phyloP scores from a whole-genome alignment of 805 yeast genomes.

The Pichia nakasei region DNA sequence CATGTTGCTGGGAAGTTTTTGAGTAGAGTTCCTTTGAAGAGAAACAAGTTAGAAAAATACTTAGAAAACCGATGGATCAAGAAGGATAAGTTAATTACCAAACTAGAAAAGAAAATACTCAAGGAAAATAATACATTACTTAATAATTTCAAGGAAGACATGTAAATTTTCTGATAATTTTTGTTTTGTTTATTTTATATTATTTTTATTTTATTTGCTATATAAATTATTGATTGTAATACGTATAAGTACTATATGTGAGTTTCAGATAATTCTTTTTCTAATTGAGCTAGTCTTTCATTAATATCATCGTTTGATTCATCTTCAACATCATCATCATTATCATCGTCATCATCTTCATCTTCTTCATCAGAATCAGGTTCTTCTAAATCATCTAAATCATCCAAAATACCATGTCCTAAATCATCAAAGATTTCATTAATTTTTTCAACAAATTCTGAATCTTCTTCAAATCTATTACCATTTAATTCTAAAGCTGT shows the following conservation, averaged over 20 bases:
- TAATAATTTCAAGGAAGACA: background rate
- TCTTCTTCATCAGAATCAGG: conserved; percentile 61
- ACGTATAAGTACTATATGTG: conserved; percentile 15
- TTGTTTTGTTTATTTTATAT: background rate
- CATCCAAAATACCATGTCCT: conserved; percentile 81
- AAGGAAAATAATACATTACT: conserved; percentile 2
- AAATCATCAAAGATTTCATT: conserved; percentile 56
- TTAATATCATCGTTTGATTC: conserved; percentile 30
- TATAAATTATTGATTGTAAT: too few species aligned
- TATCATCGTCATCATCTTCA: conserved; percentile 49
- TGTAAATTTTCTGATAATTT: background rate
- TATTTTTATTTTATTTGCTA: background rate
- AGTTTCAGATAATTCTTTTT: conserved; percentile 37
- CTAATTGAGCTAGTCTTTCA: conserved; percentile 31
- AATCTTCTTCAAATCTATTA: conserved; percentile 85
- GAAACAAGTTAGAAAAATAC: conserved; percentile 61
- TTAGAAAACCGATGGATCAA: conserved; percentile 64
- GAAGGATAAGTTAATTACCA: conserved; percentile 48
- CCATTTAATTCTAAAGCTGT: conserved; percentile 80
- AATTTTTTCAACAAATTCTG: conserved; percentile 55
- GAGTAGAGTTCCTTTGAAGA: conserved; percentile 41
- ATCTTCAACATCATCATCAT: conserved; percentile 32
- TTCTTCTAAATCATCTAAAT: conserved; percentile 91
- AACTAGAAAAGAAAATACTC: conserved; percentile 25
- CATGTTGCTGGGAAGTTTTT: conserved; percentile 40